Evolutionary conservation across 2,329 filamentous ascomycete species (phyloP), one percentile per base, ranked within the genome.

Genomic region (Penicillium thymicola): DNA sequence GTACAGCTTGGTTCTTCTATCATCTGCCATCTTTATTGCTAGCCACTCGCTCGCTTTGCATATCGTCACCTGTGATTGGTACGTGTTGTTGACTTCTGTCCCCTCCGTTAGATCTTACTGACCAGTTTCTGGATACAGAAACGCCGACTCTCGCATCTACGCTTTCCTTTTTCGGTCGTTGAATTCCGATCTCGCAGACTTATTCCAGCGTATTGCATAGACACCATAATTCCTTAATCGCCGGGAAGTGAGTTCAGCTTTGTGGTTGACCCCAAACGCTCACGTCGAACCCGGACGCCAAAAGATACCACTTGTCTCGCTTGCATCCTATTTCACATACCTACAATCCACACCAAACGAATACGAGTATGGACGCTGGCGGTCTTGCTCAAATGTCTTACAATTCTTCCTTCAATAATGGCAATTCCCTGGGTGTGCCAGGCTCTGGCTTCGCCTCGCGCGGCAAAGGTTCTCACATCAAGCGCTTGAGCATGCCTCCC

Each of bases 331-430:
- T 64, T 71, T 68, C 69, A 71, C 67, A 70, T 72, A 70, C 59
- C 62, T 60, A 55, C 55, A 57, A 64, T 51, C 59, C 55, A 57
- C 58, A 55, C 58, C 68, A 58, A 54, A 68, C 55, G 60, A 70
- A 58, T 51, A 65, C 68, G 75, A 76, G 75, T 72, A 77, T 95
- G 88, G 89, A 96, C 93, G 88, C 93, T 85, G 93, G 93, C 85
- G 91, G 92, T 94, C 90, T 96, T 82, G 89, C 92, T 94, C 92
- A 95, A 85, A 97, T 97, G 93, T 90, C 91, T 81, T 93, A 91
- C 82, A 90, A 87, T 76, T 89, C 89, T 75, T 79, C 83, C 74
- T 82, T 88, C 75, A 81, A 84, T 71, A 81, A 84, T 72, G 84
- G 84, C 68, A 73, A 69, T 75, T 87, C 85, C 67, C 82, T 96